Evolutionary conservation across 1,139 yeast genomes (phyloP).

Genomic region (Protomyces inouyei): DNA sequence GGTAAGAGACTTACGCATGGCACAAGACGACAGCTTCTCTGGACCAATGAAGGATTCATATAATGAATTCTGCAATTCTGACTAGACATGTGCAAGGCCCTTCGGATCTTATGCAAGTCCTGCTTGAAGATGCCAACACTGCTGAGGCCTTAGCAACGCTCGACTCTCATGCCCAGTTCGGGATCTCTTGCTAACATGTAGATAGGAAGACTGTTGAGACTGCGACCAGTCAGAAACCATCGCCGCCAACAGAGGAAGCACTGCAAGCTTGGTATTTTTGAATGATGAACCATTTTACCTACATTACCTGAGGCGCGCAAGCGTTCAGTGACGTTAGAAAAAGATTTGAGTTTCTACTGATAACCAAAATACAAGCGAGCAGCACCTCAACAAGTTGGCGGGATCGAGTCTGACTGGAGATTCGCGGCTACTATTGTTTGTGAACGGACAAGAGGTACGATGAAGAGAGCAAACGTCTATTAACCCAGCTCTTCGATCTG

Average conservation of each 20-base stretch:
- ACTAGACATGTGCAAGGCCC: background rate
- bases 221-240: no score
- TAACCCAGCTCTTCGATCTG: slow-evolving; percentile 2
- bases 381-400: no score
- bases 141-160: background rate
- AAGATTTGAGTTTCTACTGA: slow-evolving; percentile 1
- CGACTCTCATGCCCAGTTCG: background rate
- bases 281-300: background rate
- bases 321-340: slow-evolving; percentile 2
- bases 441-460: background rate
- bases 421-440: no score
- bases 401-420: no score
- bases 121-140: background rate
- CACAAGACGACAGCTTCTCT: background rate
- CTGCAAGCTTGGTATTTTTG: background rate
- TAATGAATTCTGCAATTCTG: background rate
- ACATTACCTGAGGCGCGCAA: background rate
- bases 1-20: background rate
- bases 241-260: no score
- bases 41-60: background rate
- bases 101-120: background rate
- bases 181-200: no score
- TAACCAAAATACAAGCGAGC: background rate
- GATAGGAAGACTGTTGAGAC: no score
- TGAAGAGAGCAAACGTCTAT: slow-evolving; percentile 1